Evolutionary conservation across 73 alveolate genomes (phyloP).

Genomic region (Paraurostyla sp.): DNA sequence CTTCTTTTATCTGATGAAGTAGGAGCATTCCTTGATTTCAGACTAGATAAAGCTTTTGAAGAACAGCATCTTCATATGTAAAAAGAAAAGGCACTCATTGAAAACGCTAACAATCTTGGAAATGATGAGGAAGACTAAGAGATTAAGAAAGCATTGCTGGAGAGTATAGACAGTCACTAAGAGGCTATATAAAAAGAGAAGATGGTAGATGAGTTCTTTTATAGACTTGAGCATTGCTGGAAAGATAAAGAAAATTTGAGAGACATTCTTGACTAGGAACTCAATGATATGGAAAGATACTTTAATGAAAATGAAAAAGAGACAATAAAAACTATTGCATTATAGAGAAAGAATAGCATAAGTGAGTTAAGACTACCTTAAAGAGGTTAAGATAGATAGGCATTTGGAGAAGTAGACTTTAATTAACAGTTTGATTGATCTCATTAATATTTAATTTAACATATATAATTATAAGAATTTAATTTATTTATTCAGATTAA

Average conservation of each 20-base stretch:
- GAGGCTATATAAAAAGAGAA: constrained; percentile 8
- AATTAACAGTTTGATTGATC: background rate
- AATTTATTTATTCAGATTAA: background rate
- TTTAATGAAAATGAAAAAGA: constrained; percentile 2
- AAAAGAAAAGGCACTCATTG: background rate
- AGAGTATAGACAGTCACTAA: constrained; percentile 12
- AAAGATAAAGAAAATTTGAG: constrained; percentile 31
- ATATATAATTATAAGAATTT: background rate
- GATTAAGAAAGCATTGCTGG: background rate
- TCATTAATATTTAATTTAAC: too few relatives aligned
- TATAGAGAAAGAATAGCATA: constrained; percentile 12
- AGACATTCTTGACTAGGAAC: constrained; percentile 12
- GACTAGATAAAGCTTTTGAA: constrained; percentile 32
- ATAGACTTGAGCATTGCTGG: constrained; percentile 14
- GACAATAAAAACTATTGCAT: background rate
- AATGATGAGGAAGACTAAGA: background rate
- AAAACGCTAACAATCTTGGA: background rate
- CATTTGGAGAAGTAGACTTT: constrained; percentile 1
- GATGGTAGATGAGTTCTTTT: constrained; percentile 21
- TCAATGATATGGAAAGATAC: constrained; percentile 3
- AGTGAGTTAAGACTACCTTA: background rate
- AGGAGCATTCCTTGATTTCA: background rate
- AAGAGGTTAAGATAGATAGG: background rate
- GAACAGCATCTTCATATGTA: background rate
- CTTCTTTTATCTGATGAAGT: background rate